Base-by-base conservation (phyloP, 225 moss, liverwort and hornwort genomes). In the Polytrichum commune region DNA sequence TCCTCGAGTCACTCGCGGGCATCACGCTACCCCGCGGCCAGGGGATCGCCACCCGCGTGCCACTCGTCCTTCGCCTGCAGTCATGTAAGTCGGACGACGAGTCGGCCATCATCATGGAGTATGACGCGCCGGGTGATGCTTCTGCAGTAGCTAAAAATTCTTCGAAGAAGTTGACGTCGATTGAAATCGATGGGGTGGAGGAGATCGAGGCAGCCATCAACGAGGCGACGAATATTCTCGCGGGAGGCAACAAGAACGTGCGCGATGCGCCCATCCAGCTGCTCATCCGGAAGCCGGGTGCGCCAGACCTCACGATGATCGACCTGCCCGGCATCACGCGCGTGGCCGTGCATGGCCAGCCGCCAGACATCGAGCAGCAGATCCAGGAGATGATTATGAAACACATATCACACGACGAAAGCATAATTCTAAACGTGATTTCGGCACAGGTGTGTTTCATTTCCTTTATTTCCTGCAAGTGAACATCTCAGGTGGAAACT, bases 261-360 rank as follows among this genome's bases (percentile, higher is more conserved):
- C 54, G 5, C 8, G 69, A 81, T 46, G 63, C 8, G 4, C 73
- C 81, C 0, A 81, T 85, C 4, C 73, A 72, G 19, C 63, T 85
- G 13, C 81, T 73, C 66, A 73, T 81, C 5, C 22, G 53, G 8
- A 85, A 78, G 29, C 72, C 75, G 19, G 63, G 74, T 20, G 81
- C 84, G 8, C 81, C 85, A 7, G 85, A 81, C 66, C 66, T 85
- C 22, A 81, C 76, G 5, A 81, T 81, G 78, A 70, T 85, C 33
- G 81, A 85, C 65, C 72, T 84, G 4, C 80, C 80, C 5, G 81
- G 80, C 1, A 83, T 79, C 19, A 83, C 79, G 8, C 65, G 82
- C 19, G 83, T 83, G 5, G 73, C 76, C 18, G 76, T 83, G 1
- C 69, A 73, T 30, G 79, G 79, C 19, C 83, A 83, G 61, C 79